Percentiles rank a stretch among this genome's conserved stretches.
Evolutionary conservation across 1,284 basidiomycete species (phyloP).

Genomic region (Puccinia horiana): DNA sequence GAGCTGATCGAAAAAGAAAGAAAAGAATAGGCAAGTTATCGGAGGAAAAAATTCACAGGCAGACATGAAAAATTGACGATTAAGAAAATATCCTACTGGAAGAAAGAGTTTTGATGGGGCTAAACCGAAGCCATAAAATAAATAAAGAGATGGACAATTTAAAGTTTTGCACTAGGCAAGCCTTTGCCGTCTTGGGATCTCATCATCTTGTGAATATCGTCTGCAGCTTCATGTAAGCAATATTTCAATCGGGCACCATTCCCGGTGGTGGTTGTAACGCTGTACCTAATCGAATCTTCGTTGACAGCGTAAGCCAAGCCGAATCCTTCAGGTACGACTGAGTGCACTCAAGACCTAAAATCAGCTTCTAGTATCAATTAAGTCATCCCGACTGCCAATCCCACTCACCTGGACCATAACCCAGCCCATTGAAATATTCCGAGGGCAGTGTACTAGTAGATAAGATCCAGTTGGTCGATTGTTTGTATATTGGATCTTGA

Average conservation of each 20-base stretch:
- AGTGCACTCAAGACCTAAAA: conserved; percentile 8
- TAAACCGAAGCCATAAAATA: too few relatives aligned
- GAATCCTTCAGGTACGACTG: conserved; percentile 72
- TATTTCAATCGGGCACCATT: conserved; percentile 68
- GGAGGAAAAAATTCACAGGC: too few relatives aligned
- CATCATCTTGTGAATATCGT: conserved; percentile 37
- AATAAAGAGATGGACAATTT: too few relatives aligned
- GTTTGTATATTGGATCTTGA: conserved; percentile 71
- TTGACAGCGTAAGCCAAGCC: conserved; percentile 91
- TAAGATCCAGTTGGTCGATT: conserved; percentile 84
- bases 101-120: too few relatives aligned
- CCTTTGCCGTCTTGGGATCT: too few relatives aligned
- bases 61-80: too few relatives aligned
- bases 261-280: conserved; percentile 77
- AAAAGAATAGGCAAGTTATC: too few relatives aligned
- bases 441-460: conserved; percentile 85
- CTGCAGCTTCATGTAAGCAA: conserved; percentile 70
- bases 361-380: not conserved
- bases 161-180: too few relatives aligned
- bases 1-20: too few relatives aligned
- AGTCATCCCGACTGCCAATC: not conserved
- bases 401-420: conserved; percentile 83
- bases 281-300: conserved; percentile 83
- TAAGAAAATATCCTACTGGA: too few relatives aligned
- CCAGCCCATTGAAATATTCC: conserved; percentile 87